Base-by-base conservation (phyloP, 1,139 yeast genomes). In the Candida buenavistaensis region DNA sequence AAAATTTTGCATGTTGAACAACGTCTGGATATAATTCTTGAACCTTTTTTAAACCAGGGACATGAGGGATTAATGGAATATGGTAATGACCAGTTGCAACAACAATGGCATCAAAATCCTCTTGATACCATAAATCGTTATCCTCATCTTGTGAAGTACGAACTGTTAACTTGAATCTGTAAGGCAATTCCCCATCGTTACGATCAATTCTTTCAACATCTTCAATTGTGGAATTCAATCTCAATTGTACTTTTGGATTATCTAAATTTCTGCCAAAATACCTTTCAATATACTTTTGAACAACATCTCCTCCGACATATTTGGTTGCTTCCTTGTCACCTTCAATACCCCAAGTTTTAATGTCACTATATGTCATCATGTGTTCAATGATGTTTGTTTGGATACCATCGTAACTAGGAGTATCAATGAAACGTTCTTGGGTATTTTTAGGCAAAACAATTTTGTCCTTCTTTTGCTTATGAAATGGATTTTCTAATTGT, bases 321-420 rank as follows among this genome's bases (percentile, higher is more conserved):
- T 47, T 48, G 9, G 52, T 45, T 2, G 52, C 50, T 13, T 55
- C 52, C 13, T 55, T 53, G 8, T 50, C 47, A 3, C 61, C 60
- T 3, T 55, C 50, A 30, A 35, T 44, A 36, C 28, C 44, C 72
- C 73, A 70, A 9, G 43, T 40, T 29, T 57, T 60, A 8, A 44
- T 45, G 39, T 69, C 75, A 36, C 71, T 62, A 33, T 48, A 71
- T 0, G 76, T 67, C 75, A 71, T 70, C 44, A 68, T 43, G n/a
- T 54, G 55, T 40, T 69, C 74, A 9, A 67, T 60, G 24, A 70
- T 57, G 39, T 71, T 71, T 6, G 76, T 68, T 25, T 55, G 56
- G 32, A 71, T 52, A 1, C 59, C 57, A 23, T 47, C 44, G 41
- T 71, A 70, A 12, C 71, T 59, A 0, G 75, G 68, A 2, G 74